Evolutionary conservation across 2,329 filamentous ascomycete genomes (phyloP).

Genomic region (Botrytis pseudocinerea): DNA sequence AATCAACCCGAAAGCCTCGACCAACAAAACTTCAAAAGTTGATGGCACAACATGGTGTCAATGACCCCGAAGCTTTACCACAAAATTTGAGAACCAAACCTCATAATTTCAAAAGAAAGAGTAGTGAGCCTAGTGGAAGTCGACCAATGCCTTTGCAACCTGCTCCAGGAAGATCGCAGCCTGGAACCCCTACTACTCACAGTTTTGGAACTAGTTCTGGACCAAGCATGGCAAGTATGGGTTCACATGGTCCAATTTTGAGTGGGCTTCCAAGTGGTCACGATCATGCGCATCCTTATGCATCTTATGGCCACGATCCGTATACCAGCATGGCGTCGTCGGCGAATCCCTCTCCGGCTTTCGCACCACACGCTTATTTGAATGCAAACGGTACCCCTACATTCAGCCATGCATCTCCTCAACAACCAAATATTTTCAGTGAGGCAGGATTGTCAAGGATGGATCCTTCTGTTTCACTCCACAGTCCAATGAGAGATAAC

Average conservation of each 20-base stretch:
- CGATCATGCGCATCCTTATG: conserved; percentile 38
- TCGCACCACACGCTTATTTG: conserved; percentile 40
- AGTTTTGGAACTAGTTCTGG: conserved; percentile 30
- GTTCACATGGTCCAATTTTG: conserved; percentile 34
- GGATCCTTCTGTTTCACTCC: conserved; percentile 33
- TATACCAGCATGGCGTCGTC: conserved; percentile 35
- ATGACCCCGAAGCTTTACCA: conserved; percentile 87
- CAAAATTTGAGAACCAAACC: conserved; percentile 53
- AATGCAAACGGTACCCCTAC: conserved; percentile 31
- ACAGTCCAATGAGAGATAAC: conserved; percentile 36
- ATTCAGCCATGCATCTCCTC: conserved; percentile 30
- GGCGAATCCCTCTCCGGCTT: conserved; percentile 35
- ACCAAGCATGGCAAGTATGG: conserved; percentile 31
- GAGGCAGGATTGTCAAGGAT: conserved; percentile 37
- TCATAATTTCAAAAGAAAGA: conserved; percentile 40
- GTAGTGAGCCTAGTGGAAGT: conserved; percentile 38
- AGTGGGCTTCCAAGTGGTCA: conserved; percentile 35
- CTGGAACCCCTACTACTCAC: conserved; percentile 38
- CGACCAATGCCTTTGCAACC: conserved; percentile 38
- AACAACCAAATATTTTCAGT: conserved; percentile 34
- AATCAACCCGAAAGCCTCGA: conserved; percentile 91
- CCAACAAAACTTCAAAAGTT: conserved; percentile 97
- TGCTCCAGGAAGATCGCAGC: conserved; percentile 39
- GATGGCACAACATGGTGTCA: conserved; percentile 82
- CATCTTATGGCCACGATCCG: conserved; percentile 32